Evolutionary conservation across 1,284 basidiomycete species (phyloP), one percentile per base, ranked within the genome.

Genomic region (Cryptococcus amylolentus): DNA sequence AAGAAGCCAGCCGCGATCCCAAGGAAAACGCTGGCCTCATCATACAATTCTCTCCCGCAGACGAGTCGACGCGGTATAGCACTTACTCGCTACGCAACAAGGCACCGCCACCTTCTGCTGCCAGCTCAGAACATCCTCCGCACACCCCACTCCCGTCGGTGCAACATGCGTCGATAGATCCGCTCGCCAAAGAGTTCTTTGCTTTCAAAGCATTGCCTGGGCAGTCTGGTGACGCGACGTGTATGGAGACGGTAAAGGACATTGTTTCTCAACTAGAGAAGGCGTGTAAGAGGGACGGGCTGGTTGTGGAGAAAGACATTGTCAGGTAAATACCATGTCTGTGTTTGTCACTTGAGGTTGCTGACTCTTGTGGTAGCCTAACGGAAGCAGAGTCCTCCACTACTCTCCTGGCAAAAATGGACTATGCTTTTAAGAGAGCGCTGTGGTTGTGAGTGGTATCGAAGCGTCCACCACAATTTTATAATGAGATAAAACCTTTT

Each of bases 1-100:
- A 95, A 75, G 91, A 94, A 74, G 86, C 89, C 0, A 91, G 89
- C 63, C 84, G 90, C 27, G 90, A 95, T 73, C 84, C 87, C 0
- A 69, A 81, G 10, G 89, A 95, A 64, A 97, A 96, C 67, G 86
- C 86, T 42, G 93, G 93, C 0, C 91, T 96, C 70, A 74, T 85
- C 4, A 75, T 96, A 51, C 82, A 81, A 20, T 97, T 90, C 84
- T 81, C 83, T 39, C 84, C 84, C 47, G 79, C 81, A 0, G 84
- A 88, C 71, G 80, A 84, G 56, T 87, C 79, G 9, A 76, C 87
- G 0, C 84, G 90, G 27, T 81, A 86, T 44, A 86, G 86, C 38
- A 91, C 88, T 56, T 94, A 94, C 75, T 91, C 90, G 1, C 80
- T 94, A 43, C 81, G 86, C 52, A 93, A 92, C 75, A 69, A 65